These are phyloP conservation scores for Fusarium dimerum DNA, from an alignment of 2,329 filamentous ascomycete species.

Conservation along the genomic window DNA sequence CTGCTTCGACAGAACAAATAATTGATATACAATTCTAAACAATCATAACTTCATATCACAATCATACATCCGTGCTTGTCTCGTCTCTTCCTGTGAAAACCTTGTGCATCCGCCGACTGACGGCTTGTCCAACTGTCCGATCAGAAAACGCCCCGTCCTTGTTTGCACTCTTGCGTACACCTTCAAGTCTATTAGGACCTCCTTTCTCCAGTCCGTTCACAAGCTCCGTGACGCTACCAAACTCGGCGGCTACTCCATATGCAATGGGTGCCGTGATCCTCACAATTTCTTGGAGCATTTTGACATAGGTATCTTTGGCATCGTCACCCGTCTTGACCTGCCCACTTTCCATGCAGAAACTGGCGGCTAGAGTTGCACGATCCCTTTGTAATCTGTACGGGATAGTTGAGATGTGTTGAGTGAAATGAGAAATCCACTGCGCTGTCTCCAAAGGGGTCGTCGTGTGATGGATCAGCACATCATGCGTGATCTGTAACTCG, in stretches of 20 bases:
- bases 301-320: conserved; percentile 65
- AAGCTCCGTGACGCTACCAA: conserved; percentile 57
- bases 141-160: conserved; percentile 58
- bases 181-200: conserved; percentile 64
- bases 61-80: conserved; percentile 51
- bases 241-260: conserved; percentile 65
- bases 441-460: conserved; percentile 61
- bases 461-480: conserved; percentile 71
- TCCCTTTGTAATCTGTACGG: conserved; percentile 65
- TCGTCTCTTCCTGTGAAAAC: conserved; percentile 61
- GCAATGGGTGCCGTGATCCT: conserved; percentile 73
- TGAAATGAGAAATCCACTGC: conserved; percentile 72
- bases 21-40: neutral
- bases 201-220: conserved; percentile 57
- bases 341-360: conserved; percentile 78
- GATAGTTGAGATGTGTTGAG: conserved; percentile 75
- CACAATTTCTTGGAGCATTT: conserved; percentile 75
- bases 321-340: conserved; percentile 73
- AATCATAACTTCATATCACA: conserved; percentile 11
- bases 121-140: conserved; percentile 54
- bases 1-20: too few species aligned
- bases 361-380: conserved; percentile 51
- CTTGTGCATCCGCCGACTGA: conserved; percentile 60
- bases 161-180: conserved; percentile 59
- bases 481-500: conserved; percentile 67